Evolutionary conservation across 1,139 yeast species (phyloP).

Genomic region (Kodamaea derodonti): DNA sequence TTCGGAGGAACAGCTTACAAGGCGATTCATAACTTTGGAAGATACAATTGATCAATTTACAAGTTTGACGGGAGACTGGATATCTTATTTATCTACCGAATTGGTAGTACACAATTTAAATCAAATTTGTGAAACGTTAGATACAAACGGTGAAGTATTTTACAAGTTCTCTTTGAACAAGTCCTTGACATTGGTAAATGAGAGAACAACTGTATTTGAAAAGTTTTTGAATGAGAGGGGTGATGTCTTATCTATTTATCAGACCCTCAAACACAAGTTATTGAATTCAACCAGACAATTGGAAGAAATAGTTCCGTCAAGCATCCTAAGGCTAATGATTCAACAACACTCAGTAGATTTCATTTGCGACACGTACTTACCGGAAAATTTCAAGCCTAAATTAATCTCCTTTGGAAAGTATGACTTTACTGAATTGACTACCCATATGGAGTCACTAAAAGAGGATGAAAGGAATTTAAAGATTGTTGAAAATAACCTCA

Average conservation of each 20-base stretch:
- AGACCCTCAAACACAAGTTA: conserved; percentile 16
- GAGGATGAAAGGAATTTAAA: conserved; percentile 25
- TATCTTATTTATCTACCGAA: conserved; percentile 2
- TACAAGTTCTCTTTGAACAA: conserved; percentile 39
- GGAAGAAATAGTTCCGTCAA: conserved; percentile 22
- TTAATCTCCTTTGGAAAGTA: conserved; percentile 11
- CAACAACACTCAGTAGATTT: conserved; percentile 27
- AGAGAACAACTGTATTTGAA: conserved; percentile 26
- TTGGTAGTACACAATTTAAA: conserved; percentile 17
- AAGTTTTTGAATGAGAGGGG: conserved; percentile 18
- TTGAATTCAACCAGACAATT: conserved; percentile 15
- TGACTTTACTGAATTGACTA: conserved; percentile 29
- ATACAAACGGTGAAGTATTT: conserved; percentile 47
- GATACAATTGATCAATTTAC: conserved; percentile 44
- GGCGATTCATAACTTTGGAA: conserved; percentile 42
- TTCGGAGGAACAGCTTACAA: conserved; percentile 20
- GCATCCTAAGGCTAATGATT: conserved; percentile 23
- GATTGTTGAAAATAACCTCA: conserved; percentile 36
- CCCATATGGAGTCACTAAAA: conserved; percentile 26
- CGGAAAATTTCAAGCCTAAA: conserved; percentile 14
- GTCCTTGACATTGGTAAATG: conserved; percentile 27
- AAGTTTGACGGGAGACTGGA: conserved; percentile 7
- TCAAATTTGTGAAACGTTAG: conserved; percentile 41
- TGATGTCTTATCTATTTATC: conserved; percentile 9
- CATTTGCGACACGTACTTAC: conserved; percentile 26